phyloP scores from a whole-genome alignment of 257 asterid species.

The Solanum etuberosum region DNA sequence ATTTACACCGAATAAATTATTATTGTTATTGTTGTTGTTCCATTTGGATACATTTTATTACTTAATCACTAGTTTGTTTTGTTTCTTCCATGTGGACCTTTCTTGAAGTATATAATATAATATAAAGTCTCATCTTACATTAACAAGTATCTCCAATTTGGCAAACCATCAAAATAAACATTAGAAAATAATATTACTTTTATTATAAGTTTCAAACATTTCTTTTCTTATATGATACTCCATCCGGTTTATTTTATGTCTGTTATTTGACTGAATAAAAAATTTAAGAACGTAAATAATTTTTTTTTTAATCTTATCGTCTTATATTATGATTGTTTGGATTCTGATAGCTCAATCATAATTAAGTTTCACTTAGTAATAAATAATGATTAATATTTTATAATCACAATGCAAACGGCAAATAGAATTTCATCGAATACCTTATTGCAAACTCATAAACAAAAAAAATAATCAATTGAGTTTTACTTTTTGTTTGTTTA shows the following conservation, averaged over 20 bases:
- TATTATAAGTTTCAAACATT: neutral
- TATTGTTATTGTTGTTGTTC: neutral
- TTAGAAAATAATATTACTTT: neutral
- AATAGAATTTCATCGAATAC: neutral
- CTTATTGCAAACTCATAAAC: neutral
- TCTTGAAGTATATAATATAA: neutral
- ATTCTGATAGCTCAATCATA: neutral
- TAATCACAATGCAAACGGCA: neutral
- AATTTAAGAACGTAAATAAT: too few species aligned
- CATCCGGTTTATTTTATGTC: fast-evolving
- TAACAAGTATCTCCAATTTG: neutral
- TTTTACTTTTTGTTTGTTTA: neutral
- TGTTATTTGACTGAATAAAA: neutral
- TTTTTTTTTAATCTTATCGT: too few species aligned
- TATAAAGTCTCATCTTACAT: neutral
- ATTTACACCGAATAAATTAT: neutral
- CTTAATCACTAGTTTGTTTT: neutral
- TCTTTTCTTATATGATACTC: neutral
- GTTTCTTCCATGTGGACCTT: neutral
- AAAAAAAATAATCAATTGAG: neutral
- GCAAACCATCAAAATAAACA: neutral
- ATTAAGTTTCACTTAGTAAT: neutral
- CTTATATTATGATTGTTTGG: neutral
- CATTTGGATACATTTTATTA: neutral
- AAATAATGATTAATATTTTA: neutral